Conservation (phyloP, 192 early-diverging fungal genomes). For the Entophlyctis luteolus region DNA sequence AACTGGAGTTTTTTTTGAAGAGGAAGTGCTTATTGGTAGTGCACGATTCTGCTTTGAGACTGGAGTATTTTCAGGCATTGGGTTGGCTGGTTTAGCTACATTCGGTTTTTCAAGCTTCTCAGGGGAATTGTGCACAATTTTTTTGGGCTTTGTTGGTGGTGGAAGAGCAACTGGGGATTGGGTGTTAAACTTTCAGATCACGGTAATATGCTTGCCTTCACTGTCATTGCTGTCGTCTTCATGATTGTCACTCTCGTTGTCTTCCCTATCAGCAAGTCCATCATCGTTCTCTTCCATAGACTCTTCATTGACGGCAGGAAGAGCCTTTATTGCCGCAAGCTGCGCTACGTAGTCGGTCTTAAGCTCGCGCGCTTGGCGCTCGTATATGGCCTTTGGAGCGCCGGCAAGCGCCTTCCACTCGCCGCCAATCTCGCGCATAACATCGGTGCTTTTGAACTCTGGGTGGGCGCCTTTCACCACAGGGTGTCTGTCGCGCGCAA, state of each 20-base stretch:
- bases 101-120: no score
- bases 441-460: neutral
- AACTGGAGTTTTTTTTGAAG: neutral
- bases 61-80: neutral
- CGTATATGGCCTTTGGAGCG: neutral
- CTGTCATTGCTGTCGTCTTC: neutral
- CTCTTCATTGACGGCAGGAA: neutral
- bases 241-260: neutral
- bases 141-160: constrained; percentile 1
- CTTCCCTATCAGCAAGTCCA: neutral
- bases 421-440: neutral
- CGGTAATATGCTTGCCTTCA: neutral
- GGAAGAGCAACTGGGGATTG: neutral
- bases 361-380: neutral
- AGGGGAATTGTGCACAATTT: neutral
- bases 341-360: neutral
- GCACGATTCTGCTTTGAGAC: neutral
- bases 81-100: no score
- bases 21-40: neutral
- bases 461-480: neutral
- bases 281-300: neutral
- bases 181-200: neutral
- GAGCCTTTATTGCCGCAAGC: neutral
- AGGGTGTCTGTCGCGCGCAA: neutral
- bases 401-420: neutral